Evolutionary conservation across 1,139 yeast genomes (phyloP).

Genomic region (Scheffersomyces quercinus): DNA sequence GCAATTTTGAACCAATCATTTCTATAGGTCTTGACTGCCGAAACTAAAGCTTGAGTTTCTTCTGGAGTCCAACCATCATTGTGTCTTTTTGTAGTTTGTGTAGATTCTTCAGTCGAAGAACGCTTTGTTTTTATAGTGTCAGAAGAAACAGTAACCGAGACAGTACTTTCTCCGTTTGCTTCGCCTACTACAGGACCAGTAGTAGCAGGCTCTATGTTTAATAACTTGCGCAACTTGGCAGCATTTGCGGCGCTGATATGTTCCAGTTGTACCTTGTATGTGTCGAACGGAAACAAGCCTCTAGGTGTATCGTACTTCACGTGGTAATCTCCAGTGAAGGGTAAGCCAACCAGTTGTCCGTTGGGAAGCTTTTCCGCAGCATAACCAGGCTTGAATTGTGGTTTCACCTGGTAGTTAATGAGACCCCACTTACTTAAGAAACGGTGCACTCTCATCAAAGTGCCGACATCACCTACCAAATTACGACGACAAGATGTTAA

Average conservation of each 20-base stretch:
- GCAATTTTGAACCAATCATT: conserved; percentile 81
- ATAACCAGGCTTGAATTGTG: conserved; percentile 65
- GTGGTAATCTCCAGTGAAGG: conserved; percentile 67
- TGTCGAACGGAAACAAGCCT: conserved; percentile 91
- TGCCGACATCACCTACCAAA: conserved; percentile 94
- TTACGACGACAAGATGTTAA: conserved; percentile 94
- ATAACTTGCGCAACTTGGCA: conserved; percentile 53
- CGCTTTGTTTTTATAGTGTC: conserved; percentile 4
- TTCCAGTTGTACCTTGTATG: conserved; percentile 59
- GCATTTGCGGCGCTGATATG: conserved; percentile 59
- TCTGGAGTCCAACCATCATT: conserved; percentile 66
- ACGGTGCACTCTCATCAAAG: conserved; percentile 85
- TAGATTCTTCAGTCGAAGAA: conserved; percentile 7
- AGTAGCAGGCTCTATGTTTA: conserved; percentile 20
- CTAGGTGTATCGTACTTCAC: conserved; percentile 87
- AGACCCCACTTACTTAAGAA: conserved; percentile 96
- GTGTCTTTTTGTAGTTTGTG: conserved; percentile 33
- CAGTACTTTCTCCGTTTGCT: conserved; percentile 1
- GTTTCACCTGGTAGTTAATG: conserved; percentile 87
- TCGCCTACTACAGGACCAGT: conserved; percentile 3
- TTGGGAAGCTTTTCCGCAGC: conserved; percentile 59
- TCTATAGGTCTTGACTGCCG: conserved; percentile 59
- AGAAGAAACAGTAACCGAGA: not conserved
- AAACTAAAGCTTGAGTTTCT: conserved; percentile 58
- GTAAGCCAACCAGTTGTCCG: conserved; percentile 50